phyloP scores from a whole-genome alignment of 1,284 basidiomycete genomes.

The Malassezia restricta region DNA sequence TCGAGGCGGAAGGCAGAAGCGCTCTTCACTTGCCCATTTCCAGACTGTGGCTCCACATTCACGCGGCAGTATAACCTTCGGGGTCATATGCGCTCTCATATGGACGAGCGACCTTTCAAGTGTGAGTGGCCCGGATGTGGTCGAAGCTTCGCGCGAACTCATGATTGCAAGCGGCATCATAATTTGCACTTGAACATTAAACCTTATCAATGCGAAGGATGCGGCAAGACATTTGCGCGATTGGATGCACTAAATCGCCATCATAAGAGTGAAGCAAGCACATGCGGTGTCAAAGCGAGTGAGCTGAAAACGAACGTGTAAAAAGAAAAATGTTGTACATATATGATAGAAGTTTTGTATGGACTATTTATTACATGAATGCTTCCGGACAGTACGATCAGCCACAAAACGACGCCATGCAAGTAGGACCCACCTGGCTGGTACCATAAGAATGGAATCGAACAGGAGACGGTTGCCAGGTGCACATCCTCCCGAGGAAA shows the following conservation, averaged over 20 bases:
- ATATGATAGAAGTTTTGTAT: not conserved
- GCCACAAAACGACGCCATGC: constrained; percentile 32
- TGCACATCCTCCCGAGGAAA: constrained; percentile 24
- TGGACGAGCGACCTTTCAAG: constrained; percentile 82
- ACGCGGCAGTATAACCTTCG: constrained; percentile 50
- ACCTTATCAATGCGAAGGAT: constrained; percentile 75
- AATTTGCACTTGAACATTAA: constrained; percentile 62
- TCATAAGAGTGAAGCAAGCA: constrained; percentile 31
- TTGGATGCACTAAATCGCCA: constrained; percentile 70
- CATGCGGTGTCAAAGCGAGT: constrained; percentile 19
- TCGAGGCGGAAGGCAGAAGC: constrained; percentile 79
- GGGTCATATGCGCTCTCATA: constrained; percentile 91
- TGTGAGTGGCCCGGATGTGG: constrained; percentile 85
- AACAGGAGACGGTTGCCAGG: constrained; percentile 27
- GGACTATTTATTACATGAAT: not conserved
- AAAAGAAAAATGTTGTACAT: not conserved
- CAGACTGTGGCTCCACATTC: constrained; percentile 81
- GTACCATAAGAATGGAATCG: constrained; percentile 18
- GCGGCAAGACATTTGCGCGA: constrained; percentile 84
- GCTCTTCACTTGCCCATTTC: constrained; percentile 80
- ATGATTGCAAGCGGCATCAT: constrained; percentile 75
- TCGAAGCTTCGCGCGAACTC: constrained; percentile 84
- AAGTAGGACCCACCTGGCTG: constrained; percentile 21
- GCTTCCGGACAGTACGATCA: constrained; percentile 14
- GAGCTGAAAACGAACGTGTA: constrained; percentile 13